These are phyloP conservation scores for Fusarium pseudonygamai DNA, from an alignment of 2,329 filamentous ascomycete genomes.

Conservation along the genomic window DNA sequence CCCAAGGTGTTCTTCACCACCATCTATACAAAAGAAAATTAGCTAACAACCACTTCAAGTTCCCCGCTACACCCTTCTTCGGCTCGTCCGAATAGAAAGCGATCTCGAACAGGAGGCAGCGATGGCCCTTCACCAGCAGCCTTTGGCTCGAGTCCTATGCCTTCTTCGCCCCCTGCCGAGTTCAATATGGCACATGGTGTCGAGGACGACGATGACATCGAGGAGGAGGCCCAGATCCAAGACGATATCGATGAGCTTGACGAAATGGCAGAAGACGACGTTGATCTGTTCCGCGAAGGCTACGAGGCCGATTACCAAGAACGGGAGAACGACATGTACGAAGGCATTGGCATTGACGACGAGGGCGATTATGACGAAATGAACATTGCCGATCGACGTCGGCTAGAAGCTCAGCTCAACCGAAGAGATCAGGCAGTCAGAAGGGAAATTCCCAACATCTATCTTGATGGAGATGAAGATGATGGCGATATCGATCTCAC, in stretches of 20 bases:
- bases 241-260: conserved; percentile 81
- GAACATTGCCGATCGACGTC: conserved; percentile 71
- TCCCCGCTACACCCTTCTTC: conserved; percentile 87
- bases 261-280: conserved; percentile 82
- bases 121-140: conserved; percentile 62
- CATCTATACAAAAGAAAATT: background rate
- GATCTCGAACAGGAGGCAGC: conserved; percentile 61
- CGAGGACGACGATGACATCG: conserved; percentile 76
- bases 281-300: conserved; percentile 80
- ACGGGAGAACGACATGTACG: conserved; percentile 75
- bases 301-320: conserved; percentile 77
- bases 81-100: conserved; percentile 63
- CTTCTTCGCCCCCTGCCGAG: conserved; percentile 70
- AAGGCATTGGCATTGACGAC: conserved; percentile 78
- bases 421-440: conserved; percentile 78
- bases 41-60: conserved; percentile 56
- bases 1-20: background rate
- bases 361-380: conserved; percentile 78
- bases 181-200: conserved; percentile 72
- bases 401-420: conserved; percentile 77
- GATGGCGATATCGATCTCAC: conserved; percentile 87
- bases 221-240: conserved; percentile 76
- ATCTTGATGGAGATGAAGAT: conserved; percentile 83
- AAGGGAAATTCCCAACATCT: conserved; percentile 75
- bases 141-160: conserved; percentile 68